Evolutionary conservation across 1,284 basidiomycete species (phyloP), one percentile per base, ranked within the genome.

Genomic region (Ganoderma sinense): DNA sequence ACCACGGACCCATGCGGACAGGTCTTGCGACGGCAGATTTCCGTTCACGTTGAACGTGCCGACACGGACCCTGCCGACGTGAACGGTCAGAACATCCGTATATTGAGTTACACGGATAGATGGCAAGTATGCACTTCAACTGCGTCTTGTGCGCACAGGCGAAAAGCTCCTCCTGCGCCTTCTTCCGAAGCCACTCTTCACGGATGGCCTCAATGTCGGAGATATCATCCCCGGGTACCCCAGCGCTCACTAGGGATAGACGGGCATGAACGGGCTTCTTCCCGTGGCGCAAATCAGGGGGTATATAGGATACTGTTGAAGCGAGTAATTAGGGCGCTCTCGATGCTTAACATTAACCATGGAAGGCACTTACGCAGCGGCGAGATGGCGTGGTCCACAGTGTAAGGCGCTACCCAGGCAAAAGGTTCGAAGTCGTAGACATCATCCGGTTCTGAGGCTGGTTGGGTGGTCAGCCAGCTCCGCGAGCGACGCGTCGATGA

Each of bases 11-110:
- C 88, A 89, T 1, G 82, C 74, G 23, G 83, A 82, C 10, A 94
- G 79, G 75, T 93, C 90, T 73, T 93, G 91, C 10, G 90, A 88
- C 2, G 93, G 92, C 43, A 86, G 71, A 74, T 89, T 89, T 0
- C 91, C 93, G 73, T 94, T 93, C 55, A 94, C 93, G 73, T 94
- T 94, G 81, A 94, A 94, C 2, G 91, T 92, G 20, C 93, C 92
- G 20, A 93, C 71, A 3, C 91, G 88, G 64, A 94, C 76, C 55
- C 89, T 91, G 70, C 43, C 33, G 36, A 36, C 33, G 8, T 3
- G 20, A n/a, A 23, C 36, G 36, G 36, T 59, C 36, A 59, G 56
- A 39, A 56, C 29, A 10, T 29, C 40, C 66, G 33, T 58, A 18
- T 61, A 29, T 29, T 23, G 14, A 14, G 43, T 41, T 33, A 18